Percentiles rank a stretch among this genome's conserved stretches.
Evolutionary conservation across 352 stramenopile genomes (phyloP).

Genomic region (Phytopythium sindhum): DNA sequence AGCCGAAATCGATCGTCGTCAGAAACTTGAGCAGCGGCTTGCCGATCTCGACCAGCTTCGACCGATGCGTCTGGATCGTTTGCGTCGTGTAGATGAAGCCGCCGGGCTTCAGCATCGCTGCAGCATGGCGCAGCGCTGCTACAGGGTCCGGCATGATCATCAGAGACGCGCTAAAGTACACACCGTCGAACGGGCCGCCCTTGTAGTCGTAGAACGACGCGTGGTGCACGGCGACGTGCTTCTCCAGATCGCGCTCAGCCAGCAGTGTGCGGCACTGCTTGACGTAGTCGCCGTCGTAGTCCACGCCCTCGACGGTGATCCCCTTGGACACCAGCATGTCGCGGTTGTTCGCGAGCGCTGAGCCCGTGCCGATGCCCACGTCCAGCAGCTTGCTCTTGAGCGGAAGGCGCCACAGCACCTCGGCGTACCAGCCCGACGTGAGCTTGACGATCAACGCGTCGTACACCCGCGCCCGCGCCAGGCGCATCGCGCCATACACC

Average conservation of each 20-base stretch:
- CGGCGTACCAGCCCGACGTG: constrained; percentile 87
- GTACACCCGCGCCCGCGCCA: constrained; percentile 80
- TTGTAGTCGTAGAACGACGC: constrained; percentile 81
- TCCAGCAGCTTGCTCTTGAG: constrained; percentile 71
- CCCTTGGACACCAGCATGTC: constrained; percentile 62
- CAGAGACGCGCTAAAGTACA: constrained; percentile 91
- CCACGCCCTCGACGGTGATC: constrained; percentile 81
- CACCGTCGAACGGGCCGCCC: constrained; percentile 76
- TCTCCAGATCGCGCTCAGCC: constrained; percentile 27
- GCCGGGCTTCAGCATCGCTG: constrained; percentile 59
- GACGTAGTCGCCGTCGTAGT: constrained; percentile 90
- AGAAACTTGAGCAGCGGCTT: constrained; percentile 92
- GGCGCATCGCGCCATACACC: constrained; percentile 48
- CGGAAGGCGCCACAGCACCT: constrained; percentile 66
- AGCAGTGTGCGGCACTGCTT: constrained; percentile 58
- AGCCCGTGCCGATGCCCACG: constrained; percentile 87
- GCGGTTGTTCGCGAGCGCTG: constrained; percentile 63
- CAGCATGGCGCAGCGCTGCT: constrained; percentile 65
- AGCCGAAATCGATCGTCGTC: constrained; percentile 92
- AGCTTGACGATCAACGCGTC: constrained; percentile 85
- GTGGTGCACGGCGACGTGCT: constrained; percentile 59
- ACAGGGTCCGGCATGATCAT: constrained; percentile 91
- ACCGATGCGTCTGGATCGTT: constrained; percentile 86
- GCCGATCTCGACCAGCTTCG: constrained; percentile 58
- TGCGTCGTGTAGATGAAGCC: constrained; percentile 88